A percentile compares a stretch with the other conserved stretches of the same genome.
Conservation (phyloP, 306 rosid species). For the Malus sylvestris region DNA sequence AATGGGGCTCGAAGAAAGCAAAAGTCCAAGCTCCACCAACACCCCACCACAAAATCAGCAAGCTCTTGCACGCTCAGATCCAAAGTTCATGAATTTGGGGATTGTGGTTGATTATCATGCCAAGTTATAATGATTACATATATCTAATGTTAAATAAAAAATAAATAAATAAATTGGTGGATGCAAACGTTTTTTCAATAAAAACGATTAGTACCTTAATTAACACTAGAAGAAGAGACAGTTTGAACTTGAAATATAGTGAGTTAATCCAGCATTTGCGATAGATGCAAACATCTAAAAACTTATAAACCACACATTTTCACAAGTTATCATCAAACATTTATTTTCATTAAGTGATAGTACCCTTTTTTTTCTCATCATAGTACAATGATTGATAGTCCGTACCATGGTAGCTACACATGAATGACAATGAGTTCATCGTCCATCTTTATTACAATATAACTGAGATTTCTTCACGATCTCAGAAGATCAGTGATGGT, state of each 20-base stretch:
- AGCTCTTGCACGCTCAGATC: not conserved
- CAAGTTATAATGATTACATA: not conserved
- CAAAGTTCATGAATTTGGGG: not conserved
- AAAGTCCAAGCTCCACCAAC: not conserved
- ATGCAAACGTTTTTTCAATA: not conserved
- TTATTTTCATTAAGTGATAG: too few relatives aligned
- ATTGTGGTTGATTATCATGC: not conserved
- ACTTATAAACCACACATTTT: too few relatives aligned
- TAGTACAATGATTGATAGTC: not conserved
- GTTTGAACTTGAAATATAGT: too few relatives aligned
- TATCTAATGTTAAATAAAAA: not conserved
- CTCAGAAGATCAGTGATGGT: not conserved
- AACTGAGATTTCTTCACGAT: not conserved
- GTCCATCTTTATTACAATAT: not conserved
- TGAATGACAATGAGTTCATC: not conserved
- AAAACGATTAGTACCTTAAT: not conserved
- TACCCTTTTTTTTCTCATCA: not conserved
- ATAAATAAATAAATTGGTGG: not conserved
- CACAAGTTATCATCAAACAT: not conserved
- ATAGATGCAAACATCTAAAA: not conserved
- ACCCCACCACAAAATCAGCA: not conserved
- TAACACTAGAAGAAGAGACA: too few relatives aligned
- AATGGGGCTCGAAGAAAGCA: too few relatives aligned
- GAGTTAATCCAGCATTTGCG: too few relatives aligned
- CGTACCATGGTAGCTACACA: not conserved